phyloP scores from a whole-genome alignment of 768 basidiomycete species.

The Russula griseocarnosa region DNA sequence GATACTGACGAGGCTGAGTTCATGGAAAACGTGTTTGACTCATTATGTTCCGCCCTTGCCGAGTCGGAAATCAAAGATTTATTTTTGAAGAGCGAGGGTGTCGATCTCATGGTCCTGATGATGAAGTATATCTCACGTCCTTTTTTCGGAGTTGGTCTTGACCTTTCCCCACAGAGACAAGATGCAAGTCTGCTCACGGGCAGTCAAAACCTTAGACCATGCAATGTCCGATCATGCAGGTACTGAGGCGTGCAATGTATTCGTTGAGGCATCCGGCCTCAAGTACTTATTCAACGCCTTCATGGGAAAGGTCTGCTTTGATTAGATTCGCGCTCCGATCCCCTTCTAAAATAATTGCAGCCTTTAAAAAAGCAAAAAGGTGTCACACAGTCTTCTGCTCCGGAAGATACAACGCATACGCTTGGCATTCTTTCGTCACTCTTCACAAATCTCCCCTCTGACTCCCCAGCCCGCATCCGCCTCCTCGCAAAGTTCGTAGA shows the following conservation, averaged over 20 bases:
- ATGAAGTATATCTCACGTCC: slow-evolving; percentile 66
- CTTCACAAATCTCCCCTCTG: slow-evolving; percentile 81
- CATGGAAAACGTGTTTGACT: slow-evolving; percentile 96
- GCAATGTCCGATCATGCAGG: slow-evolving; percentile 80
- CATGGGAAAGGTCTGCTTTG: slow-evolving; percentile 82
- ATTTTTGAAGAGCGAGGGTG: slow-evolving; percentile 88
- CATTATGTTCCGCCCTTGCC: slow-evolving; percentile 77
- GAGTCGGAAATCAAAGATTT: slow-evolving; percentile 74
- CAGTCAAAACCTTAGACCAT: slow-evolving; percentile 89
- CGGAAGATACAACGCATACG: slow-evolving; percentile 83
- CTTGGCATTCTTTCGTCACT: slow-evolving; percentile 86
- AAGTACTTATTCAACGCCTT: slow-evolving; percentile 88
- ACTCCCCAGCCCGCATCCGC: slow-evolving; percentile 73
- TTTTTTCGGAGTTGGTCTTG: slow-evolving; percentile 4
- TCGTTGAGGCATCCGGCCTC: slow-evolving; percentile 82
- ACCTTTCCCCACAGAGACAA: slow-evolving; percentile 58
- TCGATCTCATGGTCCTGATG: slow-evolving; percentile 96
- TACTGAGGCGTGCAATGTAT: slow-evolving; percentile 68
- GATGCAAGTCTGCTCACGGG: slow-evolving; percentile 68
- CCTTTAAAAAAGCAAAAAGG: slow-evolving; percentile 62
- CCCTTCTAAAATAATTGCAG: slow-evolving; percentile 19
- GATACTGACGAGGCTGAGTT: slow-evolving; percentile 92
- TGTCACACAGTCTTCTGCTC: slow-evolving; percentile 45
- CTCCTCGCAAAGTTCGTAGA: slow-evolving; percentile 94
- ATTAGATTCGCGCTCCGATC: slow-evolving; percentile 24